Evolutionary conservation across 768 basidiomycete species (phyloP), one percentile per base, ranked within the genome.

Genomic region (Astraeus odoratus): DNA sequence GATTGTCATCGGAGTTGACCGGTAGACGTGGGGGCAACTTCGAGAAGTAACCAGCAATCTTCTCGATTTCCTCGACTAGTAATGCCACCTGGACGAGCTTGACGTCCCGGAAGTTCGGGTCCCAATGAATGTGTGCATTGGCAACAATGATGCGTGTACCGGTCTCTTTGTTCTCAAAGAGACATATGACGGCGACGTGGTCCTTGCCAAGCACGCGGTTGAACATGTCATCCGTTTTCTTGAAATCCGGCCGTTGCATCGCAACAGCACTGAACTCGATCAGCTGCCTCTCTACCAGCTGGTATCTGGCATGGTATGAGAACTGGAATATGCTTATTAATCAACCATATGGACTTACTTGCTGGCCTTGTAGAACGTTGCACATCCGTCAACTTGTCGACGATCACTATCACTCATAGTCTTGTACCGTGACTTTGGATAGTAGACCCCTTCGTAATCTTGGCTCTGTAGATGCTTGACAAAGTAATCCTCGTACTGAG

Each of bases 181-280:
- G 75, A 55, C 81, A 81, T 46, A 94, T 72, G 51, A 92, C 80
- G 37, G 92, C 92, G 51, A 98, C 88, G 58, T 97, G 81, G 65
- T 98, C 95, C 62, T 91, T 89, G 50, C 86, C 86, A 54, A 97
- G 77, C 44, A 98, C 92, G 25, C 96, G 91, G 60, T 97, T 97
- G 77, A 97, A 98, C 93, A 98, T 94, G 70, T 97, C 95, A 58
- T 98, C 93, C 15, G 92, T 95, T 69, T 93, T 92, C 74, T 92
- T 91, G 70, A 93, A 91, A 62, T 94, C 92, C 40, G 84, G 80
- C 22, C 92, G 81, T 56, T 91, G 87, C 78, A 97, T 86, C 16
- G 94, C 95, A 51, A 93, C 76, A 27, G 86, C 77, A 60, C 84
- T 88, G 70, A 94, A 99, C 64, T 98, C 96, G 59, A 98, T 76